These are phyloP conservation scores for Pseudopyrenochaeta lycopersici DNA, from an alignment of 2,329 filamentous ascomycete genomes.

Conservation along the genomic window DNA sequence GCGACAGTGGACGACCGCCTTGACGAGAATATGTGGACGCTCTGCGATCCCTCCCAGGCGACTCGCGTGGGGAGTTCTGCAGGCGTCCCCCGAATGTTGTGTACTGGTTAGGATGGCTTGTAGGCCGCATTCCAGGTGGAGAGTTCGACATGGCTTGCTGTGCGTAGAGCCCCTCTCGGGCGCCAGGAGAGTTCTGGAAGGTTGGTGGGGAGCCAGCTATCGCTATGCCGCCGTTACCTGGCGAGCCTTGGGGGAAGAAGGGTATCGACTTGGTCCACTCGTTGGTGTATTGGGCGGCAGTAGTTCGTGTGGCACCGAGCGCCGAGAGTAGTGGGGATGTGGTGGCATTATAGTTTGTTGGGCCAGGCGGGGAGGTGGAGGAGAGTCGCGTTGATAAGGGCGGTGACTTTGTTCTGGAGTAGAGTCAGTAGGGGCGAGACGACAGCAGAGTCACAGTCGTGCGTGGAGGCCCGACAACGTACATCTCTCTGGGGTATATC, in stretches of 20 bases:
- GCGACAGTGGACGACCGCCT: constrained; percentile 51
- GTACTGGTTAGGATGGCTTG: constrained; percentile 59
- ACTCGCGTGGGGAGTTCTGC: constrained; percentile 43
- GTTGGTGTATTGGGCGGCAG: constrained; percentile 51
- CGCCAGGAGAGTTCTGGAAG: constrained; percentile 45
- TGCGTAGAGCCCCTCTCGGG: constrained; percentile 39
- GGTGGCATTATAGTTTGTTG: constrained; percentile 46
- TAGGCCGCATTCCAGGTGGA: constrained; percentile 45
- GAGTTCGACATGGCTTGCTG: constrained; percentile 53
- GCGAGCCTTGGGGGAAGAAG: constrained; percentile 53
- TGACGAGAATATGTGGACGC: constrained; percentile 64
- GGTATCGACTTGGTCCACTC: constrained; percentile 59
- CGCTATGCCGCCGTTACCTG: constrained; percentile 51
- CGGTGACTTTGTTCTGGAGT: constrained; percentile 48
- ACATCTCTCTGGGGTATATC: constrained; percentile 53
- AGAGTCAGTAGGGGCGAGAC: constrained; percentile 14
- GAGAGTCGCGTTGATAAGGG: constrained; percentile 45
- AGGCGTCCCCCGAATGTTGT: constrained; percentile 52
- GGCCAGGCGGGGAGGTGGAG: constrained; percentile 41
- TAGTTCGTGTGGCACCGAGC: constrained; percentile 47
- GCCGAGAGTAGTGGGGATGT: constrained; percentile 51
- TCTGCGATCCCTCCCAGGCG: constrained; percentile 52
- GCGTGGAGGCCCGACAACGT: constrained; percentile 17
- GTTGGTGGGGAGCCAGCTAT: constrained; percentile 57
- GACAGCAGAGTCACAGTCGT: background rate